These are phyloP conservation scores for Carex pumila DNA, from an alignment of 176 grass and related monocot genomes.

Conservation along the genomic window DNA sequence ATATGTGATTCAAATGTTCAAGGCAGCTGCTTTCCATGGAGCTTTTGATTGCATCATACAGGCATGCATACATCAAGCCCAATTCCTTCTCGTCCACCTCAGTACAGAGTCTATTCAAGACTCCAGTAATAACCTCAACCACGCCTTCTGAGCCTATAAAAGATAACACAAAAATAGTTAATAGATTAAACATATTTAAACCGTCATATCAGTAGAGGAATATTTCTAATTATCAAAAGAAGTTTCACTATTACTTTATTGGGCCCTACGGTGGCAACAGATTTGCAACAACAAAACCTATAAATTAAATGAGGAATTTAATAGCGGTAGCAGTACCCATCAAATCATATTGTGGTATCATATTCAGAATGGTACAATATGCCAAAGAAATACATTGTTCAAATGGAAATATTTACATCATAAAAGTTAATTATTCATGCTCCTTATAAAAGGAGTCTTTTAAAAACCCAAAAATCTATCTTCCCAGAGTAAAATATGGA, in stretches of 20 bases:
- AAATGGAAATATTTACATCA: not conserved
- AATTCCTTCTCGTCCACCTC: conserved; percentile 67
- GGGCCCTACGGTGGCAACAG: not conserved
- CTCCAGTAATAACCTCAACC: conserved; percentile 47
- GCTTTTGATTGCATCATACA: conserved; percentile 52
- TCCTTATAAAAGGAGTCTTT: not conserved
- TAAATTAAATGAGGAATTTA: not conserved
- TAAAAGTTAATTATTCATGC: not conserved
- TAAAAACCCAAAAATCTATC: not conserved
- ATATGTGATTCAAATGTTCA: conserved; percentile 58
- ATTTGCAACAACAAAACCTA: not conserved
- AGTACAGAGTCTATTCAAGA: conserved; percentile 62
- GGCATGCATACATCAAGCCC: conserved; percentile 47
- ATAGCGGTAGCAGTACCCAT: not conserved
- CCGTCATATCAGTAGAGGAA: not conserved
- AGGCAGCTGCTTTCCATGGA: conserved; percentile 41
- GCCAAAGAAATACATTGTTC: not conserved
- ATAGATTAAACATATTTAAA: not conserved
- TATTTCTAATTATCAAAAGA: not conserved
- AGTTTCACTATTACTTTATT: not conserved
- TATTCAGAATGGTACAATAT: not conserved
- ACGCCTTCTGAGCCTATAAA: conserved; percentile 52
- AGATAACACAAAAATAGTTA: not conserved
- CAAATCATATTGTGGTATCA: not conserved
- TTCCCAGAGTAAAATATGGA: not conserved